A percentile compares a stretch with the other conserved stretches of the same genome.
phyloP scores from a whole-genome alignment of 108 stramenopile species.

The Bacterosira constricta region DNA sequence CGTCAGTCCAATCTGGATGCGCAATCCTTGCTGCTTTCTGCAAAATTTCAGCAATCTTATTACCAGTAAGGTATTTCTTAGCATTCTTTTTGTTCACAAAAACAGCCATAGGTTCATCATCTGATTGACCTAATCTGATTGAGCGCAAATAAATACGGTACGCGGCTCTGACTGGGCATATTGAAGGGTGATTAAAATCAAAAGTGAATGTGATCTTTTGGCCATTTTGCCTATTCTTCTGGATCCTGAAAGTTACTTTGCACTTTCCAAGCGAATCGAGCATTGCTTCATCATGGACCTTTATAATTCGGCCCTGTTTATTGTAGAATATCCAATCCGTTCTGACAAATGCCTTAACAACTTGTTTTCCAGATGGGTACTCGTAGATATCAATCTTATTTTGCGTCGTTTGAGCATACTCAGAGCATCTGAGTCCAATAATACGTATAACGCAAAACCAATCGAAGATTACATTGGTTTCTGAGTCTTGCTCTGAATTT shows the following conservation, averaged over 20 bases:
- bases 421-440: not conserved
- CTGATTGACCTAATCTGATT: not conserved
- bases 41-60: not conserved
- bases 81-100: not conserved
- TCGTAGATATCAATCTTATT: not conserved
- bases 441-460: not conserved
- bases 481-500: not conserved
- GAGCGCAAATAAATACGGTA: not conserved
- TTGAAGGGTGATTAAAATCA: not conserved
- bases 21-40: not conserved
- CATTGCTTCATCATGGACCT: not conserved
- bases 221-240: slow-evolving; percentile 19
- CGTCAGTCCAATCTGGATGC: slow-evolving; percentile 1
- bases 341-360: slow-evolving; percentile 2
- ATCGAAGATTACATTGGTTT: not conserved
- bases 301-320: not conserved
- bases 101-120: slow-evolving; percentile 9
- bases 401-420: slow-evolving; percentile 4
- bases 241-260: not conserved
- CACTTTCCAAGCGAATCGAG: not conserved
- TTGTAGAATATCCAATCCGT: not conserved
- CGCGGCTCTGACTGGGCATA: slow-evolving; percentile 2
- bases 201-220: not conserved
- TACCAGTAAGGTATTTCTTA: slow-evolving; percentile 3
- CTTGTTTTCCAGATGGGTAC: slow-evolving; percentile 1